Evolutionary conservation across 371 early-diverging fungal species (phyloP), one percentile per base, ranked within the genome.

Genomic region (Rhizopus arrhizus): DNA sequence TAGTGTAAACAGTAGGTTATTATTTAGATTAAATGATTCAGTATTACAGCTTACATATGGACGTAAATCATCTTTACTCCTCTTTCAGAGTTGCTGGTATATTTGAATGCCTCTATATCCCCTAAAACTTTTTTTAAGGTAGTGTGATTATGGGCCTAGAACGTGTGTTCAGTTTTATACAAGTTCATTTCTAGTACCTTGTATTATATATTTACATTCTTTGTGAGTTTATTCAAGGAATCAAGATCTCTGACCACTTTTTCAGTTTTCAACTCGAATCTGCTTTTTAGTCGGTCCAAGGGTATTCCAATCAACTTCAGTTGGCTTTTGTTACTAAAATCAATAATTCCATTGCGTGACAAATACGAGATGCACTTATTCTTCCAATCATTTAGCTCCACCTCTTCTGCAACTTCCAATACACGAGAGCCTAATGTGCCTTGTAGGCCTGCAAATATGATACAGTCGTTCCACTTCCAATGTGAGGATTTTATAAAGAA

Each of bases 31-130:
- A 43, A 3, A 56, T 53, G 6, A 10, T 29, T 49, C 50, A 51
- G 62, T 56, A 35, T 51, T 62, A 56, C 13, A 62, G 56, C 62
- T 8, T 56, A 62, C 56, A 62, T 62, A 56, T 56, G 55, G 4
- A 61, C 49, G 12, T 61, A 61, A 38, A 38, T 38, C 38, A 38
- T 38, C 38, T 38, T 60, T 2, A 29, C 47, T 38, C 38, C 38
- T 38, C 38, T 38, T 38, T 38, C 38, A 38, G 38, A 38, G 38
- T 38, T 38, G 38, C 38, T 38, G 38, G 11, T 11, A 38, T 38
- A 38, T 38, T 38, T 38, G 11, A 38, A 38, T 38, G 38, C 38
- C 11, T 38, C 38, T 38, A 38, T 38, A 38, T 38, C 5, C 11
- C 38, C 38, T 38, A 38, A 38, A 38, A 38, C 5, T 13, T 13